phyloP scores from a whole-genome alignment of 2,329 filamentous ascomycete species.

The Sporothrix phasma region DNA sequence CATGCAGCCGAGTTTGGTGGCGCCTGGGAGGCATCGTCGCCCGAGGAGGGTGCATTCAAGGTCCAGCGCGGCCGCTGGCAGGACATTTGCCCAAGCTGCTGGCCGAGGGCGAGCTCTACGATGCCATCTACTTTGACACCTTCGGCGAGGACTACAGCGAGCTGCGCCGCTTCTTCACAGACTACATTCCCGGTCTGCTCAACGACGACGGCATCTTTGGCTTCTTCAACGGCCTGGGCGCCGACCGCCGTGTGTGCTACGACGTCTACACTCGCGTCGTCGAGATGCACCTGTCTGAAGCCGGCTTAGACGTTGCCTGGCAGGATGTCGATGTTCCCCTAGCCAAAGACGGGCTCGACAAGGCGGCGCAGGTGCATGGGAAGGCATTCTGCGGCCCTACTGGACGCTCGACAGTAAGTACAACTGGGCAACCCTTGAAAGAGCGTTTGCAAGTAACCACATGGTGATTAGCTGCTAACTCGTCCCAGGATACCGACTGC shows the following conservation, averaged over 20 bases:
- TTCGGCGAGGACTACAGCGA: constrained; percentile 90
- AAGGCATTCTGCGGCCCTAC: constrained; percentile 77
- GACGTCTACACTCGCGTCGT: constrained; percentile 91
- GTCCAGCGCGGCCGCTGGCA: constrained; percentile 73
- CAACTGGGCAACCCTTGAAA: too few relatives aligned
- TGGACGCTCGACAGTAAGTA: constrained; percentile 69
- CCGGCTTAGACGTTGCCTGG: constrained; percentile 85
- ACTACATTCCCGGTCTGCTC: constrained; percentile 72
- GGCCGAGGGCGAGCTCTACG: constrained; percentile 59
- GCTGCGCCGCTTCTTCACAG: constrained; percentile 77
- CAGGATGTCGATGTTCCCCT: constrained; percentile 64
- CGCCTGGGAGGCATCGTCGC: constrained; percentile 45
- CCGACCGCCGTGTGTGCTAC: constrained; percentile 86
- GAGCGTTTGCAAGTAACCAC: too few relatives aligned
- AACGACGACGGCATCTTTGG: constrained; percentile 65
- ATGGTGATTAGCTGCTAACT: too few relatives aligned
- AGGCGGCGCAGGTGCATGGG: constrained; percentile 70
- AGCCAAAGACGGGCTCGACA: constrained; percentile 53
- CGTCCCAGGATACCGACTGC: constrained; percentile 56
- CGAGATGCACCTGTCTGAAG: constrained; percentile 82
- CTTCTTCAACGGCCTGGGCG: constrained; percentile 85
- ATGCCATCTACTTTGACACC: constrained; percentile 94
- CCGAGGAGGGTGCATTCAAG: constrained; percentile 56
- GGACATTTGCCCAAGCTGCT: constrained; percentile 60
- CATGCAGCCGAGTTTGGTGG: constrained; percentile 38